Evolutionary conservation across 1,139 yeast species (phyloP).

Genomic region (Suhomyces taliae): DNA sequence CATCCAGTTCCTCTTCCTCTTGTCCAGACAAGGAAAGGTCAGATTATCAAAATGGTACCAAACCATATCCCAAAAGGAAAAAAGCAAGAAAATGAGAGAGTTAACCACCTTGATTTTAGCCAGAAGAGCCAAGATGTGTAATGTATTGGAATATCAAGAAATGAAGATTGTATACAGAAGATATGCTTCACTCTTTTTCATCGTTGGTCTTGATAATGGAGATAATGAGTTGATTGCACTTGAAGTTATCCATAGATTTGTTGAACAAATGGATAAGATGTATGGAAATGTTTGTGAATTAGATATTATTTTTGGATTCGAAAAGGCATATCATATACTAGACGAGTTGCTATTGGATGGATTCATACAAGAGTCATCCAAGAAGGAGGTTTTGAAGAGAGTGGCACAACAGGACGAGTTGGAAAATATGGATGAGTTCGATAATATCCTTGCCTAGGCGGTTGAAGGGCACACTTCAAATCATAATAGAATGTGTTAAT

Average conservation of each 20-base stretch:
- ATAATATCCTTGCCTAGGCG: conserved; percentile 35
- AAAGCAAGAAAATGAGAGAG: conserved; percentile 79
- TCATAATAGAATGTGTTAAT: no score
- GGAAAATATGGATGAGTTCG: conserved; percentile 59
- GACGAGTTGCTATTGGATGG: conserved; percentile 89
- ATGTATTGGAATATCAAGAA: conserved; percentile 87
- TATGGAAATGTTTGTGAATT: conserved; percentile 96
- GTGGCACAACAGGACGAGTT: conserved; percentile 79
- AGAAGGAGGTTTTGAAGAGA: conserved; percentile 72
- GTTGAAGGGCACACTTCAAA: no score
- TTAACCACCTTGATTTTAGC: conserved; percentile 81
- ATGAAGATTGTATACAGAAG: conserved; percentile 86
- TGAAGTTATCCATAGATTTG: conserved; percentile 89
- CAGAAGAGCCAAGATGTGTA: conserved; percentile 93
- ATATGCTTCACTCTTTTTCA: conserved; percentile 88
- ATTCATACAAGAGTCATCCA: conserved; percentile 78
- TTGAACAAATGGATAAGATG: conserved; percentile 93
- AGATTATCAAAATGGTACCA: conserved; percentile 92
- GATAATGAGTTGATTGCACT: conserved; percentile 86
- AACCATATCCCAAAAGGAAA: conserved; percentile 78
- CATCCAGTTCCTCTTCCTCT: conserved; percentile 71
- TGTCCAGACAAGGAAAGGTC: conserved; percentile 94
- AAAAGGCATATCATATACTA: conserved; percentile 86
- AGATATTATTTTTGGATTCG: conserved; percentile 92
- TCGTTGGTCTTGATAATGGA: conserved; percentile 78